Base-by-base conservation (phyloP, 371 early-diverging fungal species). In the Mortierella sp. region DNA sequence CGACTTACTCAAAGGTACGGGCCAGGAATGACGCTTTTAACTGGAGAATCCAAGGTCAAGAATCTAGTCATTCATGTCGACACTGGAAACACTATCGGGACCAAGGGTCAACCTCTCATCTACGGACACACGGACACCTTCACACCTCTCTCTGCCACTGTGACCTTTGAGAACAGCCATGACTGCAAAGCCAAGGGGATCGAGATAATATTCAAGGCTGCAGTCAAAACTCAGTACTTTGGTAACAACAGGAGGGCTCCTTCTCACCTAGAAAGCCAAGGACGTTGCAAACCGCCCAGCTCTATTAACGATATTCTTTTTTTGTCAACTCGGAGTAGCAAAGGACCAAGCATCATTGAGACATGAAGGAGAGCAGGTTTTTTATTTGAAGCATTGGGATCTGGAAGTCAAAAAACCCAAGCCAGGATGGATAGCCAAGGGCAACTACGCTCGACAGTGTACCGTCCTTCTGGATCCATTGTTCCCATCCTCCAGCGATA, bases 191-290 rank as follows among this genome's bases (percentile, higher is more conserved):
- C 58, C 31, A 58, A 58, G n/a, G 57, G 45, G 1, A 23, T 68
- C 18, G 69, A 68, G 23, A 61, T 68, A n/a, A 19, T 24, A 4
- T 68, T 68, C 58, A 68, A 61, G 41, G 69, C 62, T 19, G 57
- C 41, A 12, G 46, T 23, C 23, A 55, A 56, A 18, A 58, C 58
- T 21, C 12, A 14, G 2, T 68, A 41, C 38, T 61, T 46, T 34
- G 26, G 69, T 68, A n/a, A n/a, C n/a, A n/a, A n/a, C n/a, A n/a
- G n/a, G n/a, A n/a, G n/a, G n/a, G n/a, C n/a, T n/a, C n/a, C n/a
- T n/a, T n/a, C n/a, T n/a, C n/a, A n/a, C n/a, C n/a, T n/a, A n/a
- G n/a, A n/a, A n/a, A n/a, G n/a, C n/a, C n/a, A n/a, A n/a, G n/a
- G n/a, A n/a, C n/a, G n/a, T n/a, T n/a, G n/a, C n/a, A n/a, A n/a